These are phyloP conservation scores for Cadophora luteo-olivacea DNA, from an alignment of 2,329 filamentous ascomycete species.

Conservation along the genomic window DNA sequence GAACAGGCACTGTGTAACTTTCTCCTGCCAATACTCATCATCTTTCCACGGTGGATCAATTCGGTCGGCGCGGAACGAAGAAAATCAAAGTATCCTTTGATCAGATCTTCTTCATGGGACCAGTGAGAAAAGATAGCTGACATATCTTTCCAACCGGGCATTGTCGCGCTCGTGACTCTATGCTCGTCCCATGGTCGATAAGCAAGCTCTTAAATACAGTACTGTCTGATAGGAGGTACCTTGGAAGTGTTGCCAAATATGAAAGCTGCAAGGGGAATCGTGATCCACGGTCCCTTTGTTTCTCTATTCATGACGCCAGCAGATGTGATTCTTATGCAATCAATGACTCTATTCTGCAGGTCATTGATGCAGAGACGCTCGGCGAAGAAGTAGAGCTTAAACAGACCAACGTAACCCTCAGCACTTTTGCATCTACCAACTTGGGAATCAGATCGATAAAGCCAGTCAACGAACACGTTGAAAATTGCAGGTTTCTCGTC, in stretches of 20 bases:
- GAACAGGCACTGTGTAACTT: not conserved
- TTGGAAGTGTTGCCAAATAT: not conserved
- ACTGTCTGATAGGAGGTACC: not conserved
- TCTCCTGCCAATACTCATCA: not conserved
- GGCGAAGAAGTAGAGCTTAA: conserved; percentile 9
- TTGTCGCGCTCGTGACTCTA: not conserved
- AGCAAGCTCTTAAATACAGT: not conserved
- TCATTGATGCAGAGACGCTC: conserved; percentile 10
- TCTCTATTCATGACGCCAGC: no score
- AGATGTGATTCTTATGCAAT: not conserved
- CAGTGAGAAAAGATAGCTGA: not conserved
- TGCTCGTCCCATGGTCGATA: not conserved
- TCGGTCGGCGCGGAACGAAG: not conserved
- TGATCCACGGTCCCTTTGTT: not conserved
- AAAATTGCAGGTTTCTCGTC: conserved; percentile 20
- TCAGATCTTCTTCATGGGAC: not conserved
- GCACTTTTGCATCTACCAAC: not conserved
- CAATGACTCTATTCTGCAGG: no score
- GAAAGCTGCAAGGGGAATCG: not conserved
- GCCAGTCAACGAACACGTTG: conserved; percentile 14
- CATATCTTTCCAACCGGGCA: not conserved
- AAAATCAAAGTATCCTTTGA: not conserved
- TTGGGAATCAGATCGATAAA: conserved; percentile 14
- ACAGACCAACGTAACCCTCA: conserved; percentile 11
- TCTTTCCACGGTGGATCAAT: not conserved